Conservation (phyloP, 208 protist genomes). For the Trypanosoma grayi region DNA sequence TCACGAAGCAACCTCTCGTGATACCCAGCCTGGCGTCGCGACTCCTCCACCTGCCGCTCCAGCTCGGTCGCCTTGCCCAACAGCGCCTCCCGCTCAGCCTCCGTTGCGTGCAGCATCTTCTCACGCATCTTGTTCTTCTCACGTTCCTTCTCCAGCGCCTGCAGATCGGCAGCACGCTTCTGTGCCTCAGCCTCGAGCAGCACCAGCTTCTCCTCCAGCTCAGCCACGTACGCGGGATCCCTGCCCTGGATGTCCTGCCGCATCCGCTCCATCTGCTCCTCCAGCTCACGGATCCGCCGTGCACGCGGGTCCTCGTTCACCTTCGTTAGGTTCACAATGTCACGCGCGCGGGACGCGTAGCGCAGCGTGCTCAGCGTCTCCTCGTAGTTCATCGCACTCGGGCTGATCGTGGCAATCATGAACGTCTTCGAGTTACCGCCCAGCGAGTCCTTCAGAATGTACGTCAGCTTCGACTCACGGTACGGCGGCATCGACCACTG, state of each 20-base stretch:
- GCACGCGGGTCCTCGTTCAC: constrained; percentile 67
- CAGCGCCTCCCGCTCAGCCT: constrained; percentile 32
- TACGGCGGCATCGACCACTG: constrained; percentile 31
- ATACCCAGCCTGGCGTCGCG: constrained; percentile 13
- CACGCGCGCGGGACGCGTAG: constrained; percentile 64
- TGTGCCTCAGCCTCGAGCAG: constrained; percentile 56
- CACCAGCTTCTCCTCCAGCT: constrained; percentile 55
- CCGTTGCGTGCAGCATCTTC: constrained; percentile 37
- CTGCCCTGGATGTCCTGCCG: constrained; percentile 23
- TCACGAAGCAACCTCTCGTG: constrained; percentile 27
- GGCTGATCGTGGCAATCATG: constrained; percentile 67
- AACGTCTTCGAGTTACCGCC: constrained; percentile 72
- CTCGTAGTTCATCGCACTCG: constrained; percentile 37
- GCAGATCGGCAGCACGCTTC: constrained; percentile 54
- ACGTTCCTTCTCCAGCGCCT: constrained; percentile 49
- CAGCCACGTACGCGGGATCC: constrained; percentile 35
- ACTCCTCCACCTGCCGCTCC: constrained; percentile 28
- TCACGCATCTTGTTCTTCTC: constrained; percentile 48
- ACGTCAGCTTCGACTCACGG: constrained; percentile 56
- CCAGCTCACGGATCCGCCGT: constrained; percentile 55
- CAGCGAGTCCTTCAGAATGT: constrained; percentile 38
- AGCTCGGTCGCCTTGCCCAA: constrained; percentile 15
- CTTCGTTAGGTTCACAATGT: constrained; percentile 57
- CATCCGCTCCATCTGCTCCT: constrained; percentile 53
- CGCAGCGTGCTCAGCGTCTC: constrained; percentile 72